These are phyloP conservation scores for Suhomyces bolitotheri DNA, from an alignment of 1,139 yeast genomes.

Conservation along the genomic window DNA sequence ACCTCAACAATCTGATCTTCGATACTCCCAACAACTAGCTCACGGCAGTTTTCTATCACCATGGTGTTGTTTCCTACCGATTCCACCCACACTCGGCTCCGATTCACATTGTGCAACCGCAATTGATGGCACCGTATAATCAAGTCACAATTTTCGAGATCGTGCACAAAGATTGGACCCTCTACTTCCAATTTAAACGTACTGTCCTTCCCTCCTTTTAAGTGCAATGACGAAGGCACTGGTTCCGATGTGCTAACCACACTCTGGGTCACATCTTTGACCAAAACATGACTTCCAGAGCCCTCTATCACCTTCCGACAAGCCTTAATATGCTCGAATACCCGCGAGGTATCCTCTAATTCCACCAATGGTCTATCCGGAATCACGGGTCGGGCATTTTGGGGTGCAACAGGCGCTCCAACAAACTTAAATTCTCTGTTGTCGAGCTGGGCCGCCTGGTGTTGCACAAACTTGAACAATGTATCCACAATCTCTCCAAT, in stretches of 20 bases:
- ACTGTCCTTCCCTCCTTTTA: constrained; percentile 22
- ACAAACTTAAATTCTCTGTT: constrained; percentile 24
- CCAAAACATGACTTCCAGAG: constrained; percentile 18
- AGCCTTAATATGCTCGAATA: constrained; percentile 2
- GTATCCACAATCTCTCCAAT: constrained; percentile 17
- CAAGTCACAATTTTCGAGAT: constrained; percentile 26
- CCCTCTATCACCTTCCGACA: constrained; percentile 3
- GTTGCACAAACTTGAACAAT: constrained; percentile 22
- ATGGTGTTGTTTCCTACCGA: constrained; percentile 26
- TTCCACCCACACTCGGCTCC: constrained; percentile 24
- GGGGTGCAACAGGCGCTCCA: constrained; percentile 28
- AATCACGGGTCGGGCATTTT: too few species aligned
- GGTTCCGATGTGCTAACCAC: constrained; percentile 9
- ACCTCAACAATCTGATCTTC: constrained; percentile 15
- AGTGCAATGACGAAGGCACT: constrained; percentile 24
- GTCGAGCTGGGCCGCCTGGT: constrained; percentile 19
- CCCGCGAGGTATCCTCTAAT: neutral
- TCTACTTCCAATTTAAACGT: constrained; percentile 23
- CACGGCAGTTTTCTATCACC: constrained; percentile 37
- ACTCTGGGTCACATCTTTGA: constrained; percentile 16
- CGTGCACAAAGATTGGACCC: constrained; percentile 37
- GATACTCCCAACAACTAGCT: constrained; percentile 19
- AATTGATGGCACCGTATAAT: constrained; percentile 41
- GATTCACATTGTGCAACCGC: constrained; percentile 33
- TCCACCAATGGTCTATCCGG: neutral